Percentiles rank a stretch among this genome's conserved stretches.
Evolutionary conservation across 164 flowering plant genomes (phyloP).

Genomic region (Chloranthus sessilifolius): DNA sequence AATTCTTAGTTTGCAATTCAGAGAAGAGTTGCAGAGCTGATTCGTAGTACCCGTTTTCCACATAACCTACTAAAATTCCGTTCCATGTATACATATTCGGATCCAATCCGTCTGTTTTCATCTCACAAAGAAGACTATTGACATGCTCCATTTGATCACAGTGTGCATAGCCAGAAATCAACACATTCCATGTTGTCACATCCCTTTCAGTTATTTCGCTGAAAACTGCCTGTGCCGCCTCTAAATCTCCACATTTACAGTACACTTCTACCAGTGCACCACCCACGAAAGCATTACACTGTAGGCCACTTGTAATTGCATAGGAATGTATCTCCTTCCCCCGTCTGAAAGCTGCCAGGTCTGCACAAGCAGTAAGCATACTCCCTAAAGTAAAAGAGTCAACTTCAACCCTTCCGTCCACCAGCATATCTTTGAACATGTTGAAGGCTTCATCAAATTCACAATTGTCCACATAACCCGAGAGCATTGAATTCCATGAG

Average conservation of each 20-base stretch:
- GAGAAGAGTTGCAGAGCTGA: conserved; percentile 40
- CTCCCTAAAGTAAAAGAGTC: conserved; percentile 64
- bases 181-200: conserved; percentile 53
- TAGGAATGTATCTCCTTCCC: conserved; percentile 64
- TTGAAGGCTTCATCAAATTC: conserved; percentile 45
- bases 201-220: conserved; percentile 42
- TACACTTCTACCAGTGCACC: conserved; percentile 70
- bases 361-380: conserved; percentile 51
- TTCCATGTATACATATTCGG: conserved; percentile 66
- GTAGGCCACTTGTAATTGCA: conserved; percentile 46
- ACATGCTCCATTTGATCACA: conserved; percentile 31
- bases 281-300: conserved; percentile 47
- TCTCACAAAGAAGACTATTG: conserved; percentile 28
- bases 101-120: conserved; percentile 48
- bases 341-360: conserved; percentile 28
- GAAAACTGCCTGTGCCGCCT: conserved; percentile 48
- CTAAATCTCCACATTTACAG: conserved; percentile 34
- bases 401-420: conserved; percentile 36
- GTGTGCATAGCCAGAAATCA: conserved; percentile 61
- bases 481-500: conserved; percentile 73
- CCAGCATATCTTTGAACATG: conserved; percentile 33
- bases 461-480: conserved; percentile 54
- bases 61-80: conserved; percentile 54
- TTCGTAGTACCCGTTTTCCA: conserved; percentile 43
- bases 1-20: conserved; percentile 37